Percentiles rank a stretch among this genome's conserved stretches.
These are phyloP conservation scores for Paramecium pentaurelia DNA, from an alignment of 73 alveolate genomes.

Conservation along the genomic window DNA sequence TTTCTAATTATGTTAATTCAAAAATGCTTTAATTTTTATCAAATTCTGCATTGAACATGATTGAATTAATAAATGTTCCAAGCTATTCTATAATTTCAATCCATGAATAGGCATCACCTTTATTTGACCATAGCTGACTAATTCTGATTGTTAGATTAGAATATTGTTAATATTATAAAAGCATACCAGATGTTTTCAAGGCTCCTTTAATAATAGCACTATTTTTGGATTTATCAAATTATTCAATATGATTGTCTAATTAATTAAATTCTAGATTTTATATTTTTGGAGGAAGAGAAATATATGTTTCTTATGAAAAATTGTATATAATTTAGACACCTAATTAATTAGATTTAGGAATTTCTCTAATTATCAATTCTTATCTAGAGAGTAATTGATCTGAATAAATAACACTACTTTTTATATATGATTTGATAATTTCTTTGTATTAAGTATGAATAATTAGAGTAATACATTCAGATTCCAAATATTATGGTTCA, in stretches of 20 bases:
- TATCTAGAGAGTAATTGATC: neutral
- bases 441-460: neutral
- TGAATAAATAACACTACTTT: neutral
- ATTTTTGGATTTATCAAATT: neutral
- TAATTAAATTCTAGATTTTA: neutral
- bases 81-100: neutral
- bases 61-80: neutral
- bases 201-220: neutral
- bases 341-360: neutral
- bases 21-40: neutral
- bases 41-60: neutral
- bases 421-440: neutral
- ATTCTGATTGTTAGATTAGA: neutral
- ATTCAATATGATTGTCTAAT: neutral
- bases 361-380: neutral
- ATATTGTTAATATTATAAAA: neutral
- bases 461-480: neutral
- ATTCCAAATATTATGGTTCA: neutral
- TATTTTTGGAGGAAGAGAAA: neutral
- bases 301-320: neutral
- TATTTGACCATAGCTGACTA: neutral
- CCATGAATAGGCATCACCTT: slow-evolving; percentile 41
- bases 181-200: neutral
- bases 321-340: neutral
- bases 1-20: neutral